Evolutionary conservation across 164 flowering plant species (phyloP).

Genomic region (Umbilicus rupestris): DNA sequence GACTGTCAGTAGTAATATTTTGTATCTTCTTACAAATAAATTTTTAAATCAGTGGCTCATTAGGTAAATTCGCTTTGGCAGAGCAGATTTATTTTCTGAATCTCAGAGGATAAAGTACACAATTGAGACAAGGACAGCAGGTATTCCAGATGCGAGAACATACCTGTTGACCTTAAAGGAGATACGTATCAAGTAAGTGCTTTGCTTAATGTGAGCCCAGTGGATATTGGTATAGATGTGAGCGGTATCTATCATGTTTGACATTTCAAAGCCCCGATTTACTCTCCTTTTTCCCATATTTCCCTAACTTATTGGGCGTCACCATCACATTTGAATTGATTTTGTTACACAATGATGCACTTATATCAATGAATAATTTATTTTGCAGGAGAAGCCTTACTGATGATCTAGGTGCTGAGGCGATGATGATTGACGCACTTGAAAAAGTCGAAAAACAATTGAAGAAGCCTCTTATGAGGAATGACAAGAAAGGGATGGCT

Average conservation of each 20-base stretch:
- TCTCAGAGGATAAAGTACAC: conserved; percentile 62
- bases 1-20: background rate
- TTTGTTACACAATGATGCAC: background rate
- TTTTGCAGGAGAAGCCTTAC: conserved; percentile 70
- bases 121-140: conserved; percentile 49
- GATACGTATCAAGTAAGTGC: conserved; percentile 56
- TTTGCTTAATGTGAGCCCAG: background rate
- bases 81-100: conserved; percentile 73
- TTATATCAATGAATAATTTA: background rate
- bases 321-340: background rate
- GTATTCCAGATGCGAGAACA: conserved; percentile 71
- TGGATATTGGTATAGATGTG: background rate
- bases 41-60: background rate
- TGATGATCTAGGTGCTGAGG: conserved; percentile 84
- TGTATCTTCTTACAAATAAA: background rate
- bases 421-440: conserved; percentile 87
- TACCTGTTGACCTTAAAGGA: conserved; percentile 64
- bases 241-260: background rate
- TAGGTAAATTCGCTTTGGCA: conserved; percentile 19
- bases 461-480: conserved; percentile 84
- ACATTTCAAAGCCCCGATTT: background rate
- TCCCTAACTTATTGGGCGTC: too few relatives aligned
- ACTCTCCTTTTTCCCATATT: background rate
- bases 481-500: conserved; percentile 83
- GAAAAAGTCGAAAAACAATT: conserved; percentile 24